A percentile compares a stretch with the other conserved stretches of the same genome.
phyloP scores from a whole-genome alignment of 164 flowering plant species.

The Vitis amurensis region DNA sequence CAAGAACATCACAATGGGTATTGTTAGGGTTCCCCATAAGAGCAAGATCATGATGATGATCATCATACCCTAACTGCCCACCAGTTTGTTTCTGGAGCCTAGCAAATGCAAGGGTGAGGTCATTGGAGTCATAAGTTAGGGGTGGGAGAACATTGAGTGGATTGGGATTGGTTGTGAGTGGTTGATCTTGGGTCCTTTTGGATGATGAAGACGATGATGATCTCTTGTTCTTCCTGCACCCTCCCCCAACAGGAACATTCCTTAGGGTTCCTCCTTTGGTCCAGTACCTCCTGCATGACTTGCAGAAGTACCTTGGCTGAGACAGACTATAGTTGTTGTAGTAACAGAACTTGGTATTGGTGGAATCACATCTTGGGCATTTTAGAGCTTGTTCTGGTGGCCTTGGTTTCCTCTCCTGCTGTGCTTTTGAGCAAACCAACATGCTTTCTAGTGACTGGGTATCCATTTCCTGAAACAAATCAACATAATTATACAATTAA shows the following conservation, averaged over 20 bases:
- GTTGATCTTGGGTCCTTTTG: conserved; percentile 37
- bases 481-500: not conserved
- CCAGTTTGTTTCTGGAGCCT: conserved; percentile 52
- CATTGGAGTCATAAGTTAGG: conserved; percentile 47
- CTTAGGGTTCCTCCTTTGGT: conserved; percentile 95
- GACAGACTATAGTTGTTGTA: conserved; percentile 96
- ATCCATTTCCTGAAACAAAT: conserved; percentile 53
- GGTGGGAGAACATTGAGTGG: conserved; percentile 30
- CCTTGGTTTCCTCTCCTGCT: conserved; percentile 57
- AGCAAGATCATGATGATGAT: conserved; percentile 22
- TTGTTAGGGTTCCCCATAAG: conserved; percentile 33
- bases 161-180: conserved; percentile 24
- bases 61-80: conserved; percentile 48
- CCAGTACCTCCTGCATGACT: conserved; percentile 92
- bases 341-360: conserved; percentile 92
- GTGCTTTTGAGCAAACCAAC: conserved; percentile 52
- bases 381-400: conserved; percentile 78
- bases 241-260: conserved; percentile 97
- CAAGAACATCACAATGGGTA: conserved; percentile 28
- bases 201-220: conserved; percentile 53
- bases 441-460: conserved; percentile 58
- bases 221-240: conserved; percentile 85
- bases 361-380: conserved; percentile 95
- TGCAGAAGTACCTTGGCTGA: conserved; percentile 96
- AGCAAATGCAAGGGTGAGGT: conserved; percentile 65